Conservation (phyloP, 2,329 filamentous ascomycete species). For the Aaosphaeria arxii region DNA sequence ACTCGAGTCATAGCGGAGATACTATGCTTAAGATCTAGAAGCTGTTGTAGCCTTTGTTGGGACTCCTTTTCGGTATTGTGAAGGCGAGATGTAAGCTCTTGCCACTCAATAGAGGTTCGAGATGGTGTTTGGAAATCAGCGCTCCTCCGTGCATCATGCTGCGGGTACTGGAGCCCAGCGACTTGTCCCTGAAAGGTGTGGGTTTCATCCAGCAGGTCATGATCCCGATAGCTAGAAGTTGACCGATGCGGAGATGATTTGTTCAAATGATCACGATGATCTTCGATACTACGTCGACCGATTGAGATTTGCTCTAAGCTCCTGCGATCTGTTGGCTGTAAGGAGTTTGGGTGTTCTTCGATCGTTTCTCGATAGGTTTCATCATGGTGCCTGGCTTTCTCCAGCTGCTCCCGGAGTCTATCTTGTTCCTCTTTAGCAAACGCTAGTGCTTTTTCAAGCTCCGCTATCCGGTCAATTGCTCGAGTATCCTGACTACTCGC, state of each 20-base stretch:
- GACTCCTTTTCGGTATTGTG: conserved; percentile 55
- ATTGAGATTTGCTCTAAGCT: too few species aligned
- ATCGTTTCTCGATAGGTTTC: conserved; percentile 16
- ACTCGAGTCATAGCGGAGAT: conserved; percentile 65
- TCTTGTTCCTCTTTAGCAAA: conserved; percentile 20
- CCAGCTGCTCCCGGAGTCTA: conserved; percentile 21
- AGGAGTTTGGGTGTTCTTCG: conserved; percentile 5
- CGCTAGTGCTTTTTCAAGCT: conserved; percentile 26
- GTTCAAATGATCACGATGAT: conserved; percentile 3
- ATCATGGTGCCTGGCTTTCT: conserved; percentile 16
- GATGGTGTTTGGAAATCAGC: conserved; percentile 5
- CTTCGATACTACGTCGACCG: conserved; percentile 1
- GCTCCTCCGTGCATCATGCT: conserved; percentile 14
- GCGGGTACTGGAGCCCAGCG: conserved; percentile 13
- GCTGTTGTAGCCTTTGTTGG: conserved; percentile 54
- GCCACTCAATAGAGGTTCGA: conserved; percentile 16
- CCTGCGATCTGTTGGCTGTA: neutral
- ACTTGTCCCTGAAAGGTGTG: conserved; percentile 20
- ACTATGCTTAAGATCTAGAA: conserved; percentile 67
- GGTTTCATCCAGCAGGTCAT: conserved; percentile 18
- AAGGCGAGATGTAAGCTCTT: conserved; percentile 24
- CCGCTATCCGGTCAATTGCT: conserved; percentile 14
- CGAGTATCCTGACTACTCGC: conserved; percentile 4
- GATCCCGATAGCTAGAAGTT: too few species aligned
- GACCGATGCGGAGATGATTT: too few species aligned